Evolutionary conservation across 1,139 yeast species (phyloP).

Genomic region (Hemisphaericaspora subhashii): DNA sequence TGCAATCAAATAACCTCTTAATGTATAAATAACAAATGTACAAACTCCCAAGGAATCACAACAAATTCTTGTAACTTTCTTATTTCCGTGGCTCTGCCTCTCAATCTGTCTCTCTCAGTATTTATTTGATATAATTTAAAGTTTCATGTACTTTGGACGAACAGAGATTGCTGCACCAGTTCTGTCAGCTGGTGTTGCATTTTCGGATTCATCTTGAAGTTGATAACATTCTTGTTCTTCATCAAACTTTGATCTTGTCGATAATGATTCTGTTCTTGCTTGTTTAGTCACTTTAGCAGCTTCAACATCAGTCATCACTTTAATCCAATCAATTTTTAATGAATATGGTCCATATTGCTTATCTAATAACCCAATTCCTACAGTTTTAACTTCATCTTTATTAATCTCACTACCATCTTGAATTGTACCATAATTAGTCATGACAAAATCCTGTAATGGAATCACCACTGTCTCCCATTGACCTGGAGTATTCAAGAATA

Average conservation of each 20-base stretch:
- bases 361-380: constrained; percentile 80
- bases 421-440: constrained; percentile 81
- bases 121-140: not conserved
- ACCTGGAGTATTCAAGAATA: constrained; percentile 72
- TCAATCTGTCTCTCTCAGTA: too few species aligned
- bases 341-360: constrained; percentile 77
- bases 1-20: too few species aligned
- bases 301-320: constrained; percentile 62
- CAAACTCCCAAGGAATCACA: too few species aligned
- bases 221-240: constrained; percentile 1
- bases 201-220: not conserved
- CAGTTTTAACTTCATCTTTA: constrained; percentile 63
- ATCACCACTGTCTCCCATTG: constrained; percentile 83
- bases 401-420: constrained; percentile 67
- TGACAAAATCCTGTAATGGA: constrained; percentile 74
- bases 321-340: constrained; percentile 71
- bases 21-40: too few species aligned
- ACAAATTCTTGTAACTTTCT: too few species aligned
- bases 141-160: constrained; percentile 5
- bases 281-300: constrained; percentile 38
- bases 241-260: constrained; percentile 1
- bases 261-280: constrained; percentile 21
- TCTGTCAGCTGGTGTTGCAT: not conserved
- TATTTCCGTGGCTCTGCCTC: too few species aligned
- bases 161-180: constrained; percentile 7